phyloP scores from a whole-genome alignment of 2,329 filamentous ascomycete genomes.

The Fusarium globosum region DNA sequence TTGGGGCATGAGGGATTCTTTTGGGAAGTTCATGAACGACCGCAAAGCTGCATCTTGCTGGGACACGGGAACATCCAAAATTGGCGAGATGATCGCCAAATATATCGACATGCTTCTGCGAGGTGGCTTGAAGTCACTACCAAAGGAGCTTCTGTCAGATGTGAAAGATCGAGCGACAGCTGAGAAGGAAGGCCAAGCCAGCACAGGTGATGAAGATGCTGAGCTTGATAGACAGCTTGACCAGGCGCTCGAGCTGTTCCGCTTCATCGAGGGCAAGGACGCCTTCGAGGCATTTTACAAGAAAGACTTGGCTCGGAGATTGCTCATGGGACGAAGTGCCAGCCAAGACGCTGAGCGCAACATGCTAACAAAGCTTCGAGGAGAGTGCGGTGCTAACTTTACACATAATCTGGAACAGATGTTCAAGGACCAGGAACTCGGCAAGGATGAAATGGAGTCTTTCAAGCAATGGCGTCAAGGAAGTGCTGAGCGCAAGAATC shows the following conservation, averaged over 20 bases:
- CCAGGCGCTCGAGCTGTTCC: conserved; percentile 91
- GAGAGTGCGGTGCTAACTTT: conserved; percentile 92
- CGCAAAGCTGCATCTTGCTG: conserved; percentile 77
- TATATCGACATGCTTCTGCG: conserved; percentile 91
- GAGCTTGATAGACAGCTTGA: conserved; percentile 94
- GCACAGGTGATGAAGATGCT: conserved; percentile 85
- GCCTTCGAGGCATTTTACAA: conserved; percentile 99
- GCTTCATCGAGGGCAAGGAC: conserved; percentile 96
- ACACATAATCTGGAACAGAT: conserved; percentile 98
- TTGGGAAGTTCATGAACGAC: conserved; percentile 93
- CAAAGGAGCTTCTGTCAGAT: conserved; percentile 73
- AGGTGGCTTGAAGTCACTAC: conserved; percentile 86
- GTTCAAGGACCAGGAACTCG: conserved; percentile 98
- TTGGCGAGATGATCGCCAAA: conserved; percentile 98
- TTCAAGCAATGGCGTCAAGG: conserved; percentile 78
- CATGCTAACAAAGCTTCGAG: conserved; percentile 92
- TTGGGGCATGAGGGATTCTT: conserved; percentile 84
- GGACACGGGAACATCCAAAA: conserved; percentile 88
- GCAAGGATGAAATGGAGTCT: conserved; percentile 89
- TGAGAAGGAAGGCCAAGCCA: conserved; percentile 72
- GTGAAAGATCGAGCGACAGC: conserved; percentile 66
- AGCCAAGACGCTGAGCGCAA: conserved; percentile 95
- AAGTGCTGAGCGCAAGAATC: conserved; percentile 59
- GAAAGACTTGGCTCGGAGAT: conserved; percentile 88
- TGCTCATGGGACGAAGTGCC: conserved; percentile 92